phyloP scores from a whole-genome alignment of 306 rosid genomes.

The Pueraria montana region DNA sequence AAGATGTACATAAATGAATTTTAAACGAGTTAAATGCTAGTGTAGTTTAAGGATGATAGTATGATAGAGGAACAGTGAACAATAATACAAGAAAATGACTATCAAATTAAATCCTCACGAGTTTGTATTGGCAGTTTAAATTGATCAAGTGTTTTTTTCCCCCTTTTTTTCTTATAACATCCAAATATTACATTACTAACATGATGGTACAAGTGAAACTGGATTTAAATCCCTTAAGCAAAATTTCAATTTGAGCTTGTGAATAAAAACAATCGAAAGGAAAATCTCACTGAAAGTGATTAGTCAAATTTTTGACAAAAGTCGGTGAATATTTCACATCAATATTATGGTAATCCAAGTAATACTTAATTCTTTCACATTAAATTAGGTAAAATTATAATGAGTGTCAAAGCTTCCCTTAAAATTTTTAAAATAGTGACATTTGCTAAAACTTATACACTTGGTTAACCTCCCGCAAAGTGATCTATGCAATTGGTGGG shows the following conservation, averaged over 20 bases:
- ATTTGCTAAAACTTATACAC: background rate
- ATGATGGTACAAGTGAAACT: no score
- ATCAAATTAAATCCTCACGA: background rate
- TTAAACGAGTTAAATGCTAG: background rate
- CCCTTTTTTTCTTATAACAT: background rate
- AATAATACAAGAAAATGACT: background rate
- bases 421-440: background rate
- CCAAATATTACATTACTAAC: background rate
- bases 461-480: background rate
- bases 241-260: no score
- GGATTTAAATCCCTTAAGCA: no score
- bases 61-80: background rate
- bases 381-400: background rate
- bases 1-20: background rate
- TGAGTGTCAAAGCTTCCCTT: background rate
- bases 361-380: no score
- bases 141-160: no score
- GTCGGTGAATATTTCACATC: no score
- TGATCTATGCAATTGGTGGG: background rate
- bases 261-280: no score
- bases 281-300: no score
- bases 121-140: background rate
- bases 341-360: no score
- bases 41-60: background rate
- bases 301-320: no score